Percentiles rank a stretch among this genome's conserved stretches.
Conservation (phyloP, 176 grass and related monocot species). For the Zizania latifolia region DNA sequence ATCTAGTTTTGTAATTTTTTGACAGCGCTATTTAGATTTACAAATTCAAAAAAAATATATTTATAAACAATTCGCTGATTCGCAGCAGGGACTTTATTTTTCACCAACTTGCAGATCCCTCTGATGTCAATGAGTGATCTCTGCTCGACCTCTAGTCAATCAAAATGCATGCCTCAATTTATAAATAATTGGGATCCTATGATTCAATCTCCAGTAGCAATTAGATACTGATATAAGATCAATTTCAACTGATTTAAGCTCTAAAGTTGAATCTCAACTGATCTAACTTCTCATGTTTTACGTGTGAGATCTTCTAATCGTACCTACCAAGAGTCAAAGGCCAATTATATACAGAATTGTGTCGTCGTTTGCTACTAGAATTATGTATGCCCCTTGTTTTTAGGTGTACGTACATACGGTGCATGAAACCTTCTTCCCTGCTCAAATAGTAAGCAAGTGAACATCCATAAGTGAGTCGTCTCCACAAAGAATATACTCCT, state of each 20-base stretch:
- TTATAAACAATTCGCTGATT: too few relatives aligned
- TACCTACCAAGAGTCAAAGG: not conserved
- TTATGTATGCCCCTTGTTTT: not conserved
- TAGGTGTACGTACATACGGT: not conserved
- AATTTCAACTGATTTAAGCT: not conserved
- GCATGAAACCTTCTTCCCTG: not conserved
- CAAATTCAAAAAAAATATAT: too few relatives aligned
- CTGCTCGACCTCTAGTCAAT: not conserved
- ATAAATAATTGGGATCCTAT: too few relatives aligned
- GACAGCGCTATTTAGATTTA: too few relatives aligned
- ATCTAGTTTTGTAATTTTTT: too few relatives aligned
- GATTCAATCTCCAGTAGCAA: not conserved
- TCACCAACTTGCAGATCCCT: too few relatives aligned
- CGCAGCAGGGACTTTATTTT: too few relatives aligned
- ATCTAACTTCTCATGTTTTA: not conserved
- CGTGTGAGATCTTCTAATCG: not conserved
- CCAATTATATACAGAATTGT: not conserved
- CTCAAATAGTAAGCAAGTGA: not conserved
- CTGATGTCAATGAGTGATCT: too few relatives aligned
- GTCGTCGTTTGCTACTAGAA: not conserved
- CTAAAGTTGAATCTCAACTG: not conserved
- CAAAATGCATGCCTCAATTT: not conserved
- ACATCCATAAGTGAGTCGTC: not conserved
- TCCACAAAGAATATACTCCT: conserved; percentile 3
- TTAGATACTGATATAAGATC: not conserved